Percentiles rank a stretch among this genome's conserved stretches.
Conservation (phyloP, 176 grass and related monocot genomes). For the Ensete ventricosum region DNA sequence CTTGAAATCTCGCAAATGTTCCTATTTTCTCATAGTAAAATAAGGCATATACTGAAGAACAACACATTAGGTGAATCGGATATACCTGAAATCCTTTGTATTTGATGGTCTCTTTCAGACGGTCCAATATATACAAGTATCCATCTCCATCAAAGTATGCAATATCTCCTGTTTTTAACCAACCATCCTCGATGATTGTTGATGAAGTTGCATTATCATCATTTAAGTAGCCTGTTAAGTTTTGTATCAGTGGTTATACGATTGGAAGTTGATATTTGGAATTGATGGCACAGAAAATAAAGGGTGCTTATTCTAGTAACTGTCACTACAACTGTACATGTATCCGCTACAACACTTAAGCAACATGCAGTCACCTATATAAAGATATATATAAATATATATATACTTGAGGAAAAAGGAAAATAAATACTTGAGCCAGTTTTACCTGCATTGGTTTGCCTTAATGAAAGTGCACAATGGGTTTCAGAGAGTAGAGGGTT, state of each 20-base stretch:
- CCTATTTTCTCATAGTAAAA: not conserved
- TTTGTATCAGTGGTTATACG: constrained; percentile 1
- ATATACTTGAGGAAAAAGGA: too few species aligned
- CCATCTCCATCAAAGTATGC: constrained; percentile 85
- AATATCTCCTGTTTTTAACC: constrained; percentile 72
- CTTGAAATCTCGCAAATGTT: not conserved
- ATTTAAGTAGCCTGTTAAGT: constrained; percentile 72
- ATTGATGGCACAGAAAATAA: not conserved
- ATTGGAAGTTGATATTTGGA: not conserved
- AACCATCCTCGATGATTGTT: constrained; percentile 34
- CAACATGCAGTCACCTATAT: too few species aligned
- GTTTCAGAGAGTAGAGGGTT: too few species aligned
- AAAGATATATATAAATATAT: too few species aligned
- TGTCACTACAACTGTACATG: too few species aligned
- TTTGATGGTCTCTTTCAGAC: constrained; percentile 88
- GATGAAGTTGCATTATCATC: constrained; percentile 24
- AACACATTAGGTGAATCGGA: not conserved
- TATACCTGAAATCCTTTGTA: constrained; percentile 96
- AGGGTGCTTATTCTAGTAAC: too few species aligned
- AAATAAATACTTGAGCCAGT: too few species aligned
- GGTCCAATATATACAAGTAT: constrained; percentile 62
- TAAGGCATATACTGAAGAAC: not conserved
- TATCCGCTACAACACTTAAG: too few species aligned
- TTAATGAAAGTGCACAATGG: too few species aligned
- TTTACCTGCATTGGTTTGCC: too few species aligned